These are phyloP conservation scores for Botrytis porri DNA, from an alignment of 2,329 filamentous ascomycete genomes.

Conservation along the genomic window DNA sequence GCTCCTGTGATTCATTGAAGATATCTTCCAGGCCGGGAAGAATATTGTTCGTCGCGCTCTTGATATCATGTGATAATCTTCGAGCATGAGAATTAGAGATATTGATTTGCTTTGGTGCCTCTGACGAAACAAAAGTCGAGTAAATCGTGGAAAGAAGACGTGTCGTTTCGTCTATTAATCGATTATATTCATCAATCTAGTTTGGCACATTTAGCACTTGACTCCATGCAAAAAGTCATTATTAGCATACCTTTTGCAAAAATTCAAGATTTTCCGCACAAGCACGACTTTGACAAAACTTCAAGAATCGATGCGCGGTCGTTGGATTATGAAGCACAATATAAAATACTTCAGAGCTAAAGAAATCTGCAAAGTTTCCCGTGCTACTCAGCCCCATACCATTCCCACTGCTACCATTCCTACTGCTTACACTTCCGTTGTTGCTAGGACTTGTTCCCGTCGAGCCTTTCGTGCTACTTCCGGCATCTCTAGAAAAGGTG, in stretches of 20 bases:
- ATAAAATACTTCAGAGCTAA: constrained; percentile 50
- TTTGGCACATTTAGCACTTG: neutral
- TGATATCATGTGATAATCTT: constrained; percentile 28
- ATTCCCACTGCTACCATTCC: constrained; percentile 1
- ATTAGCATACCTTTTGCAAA: constrained; percentile 45
- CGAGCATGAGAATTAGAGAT: constrained; percentile 27
- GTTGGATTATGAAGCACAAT: constrained; percentile 49
- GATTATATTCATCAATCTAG: constrained; percentile 46
- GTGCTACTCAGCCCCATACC: constrained; percentile 5
- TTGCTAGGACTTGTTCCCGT: constrained; percentile 1
- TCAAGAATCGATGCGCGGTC: constrained; percentile 47
- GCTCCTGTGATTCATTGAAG: constrained; percentile 42
- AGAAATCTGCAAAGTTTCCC: constrained; percentile 44
- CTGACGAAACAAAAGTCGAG: constrained; percentile 42
- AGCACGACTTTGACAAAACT: constrained; percentile 48
- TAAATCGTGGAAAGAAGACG: constrained; percentile 47
- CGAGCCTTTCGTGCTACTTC: constrained; percentile 5
- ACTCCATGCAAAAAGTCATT: neutral
- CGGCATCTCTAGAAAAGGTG: neutral
- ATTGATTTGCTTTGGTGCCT: constrained; percentile 36
- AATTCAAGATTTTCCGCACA: constrained; percentile 52
- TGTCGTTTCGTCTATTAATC: constrained; percentile 45
- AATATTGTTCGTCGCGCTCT: constrained; percentile 31
- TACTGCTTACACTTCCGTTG: constrained; percentile 5
- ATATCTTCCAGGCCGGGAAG: constrained; percentile 36